Evolutionary conservation across 495 filamentous ascomycete species (phyloP), one percentile per base, ranked within the genome.

Genomic region (Paragyromitra xinjiangensis): DNA sequence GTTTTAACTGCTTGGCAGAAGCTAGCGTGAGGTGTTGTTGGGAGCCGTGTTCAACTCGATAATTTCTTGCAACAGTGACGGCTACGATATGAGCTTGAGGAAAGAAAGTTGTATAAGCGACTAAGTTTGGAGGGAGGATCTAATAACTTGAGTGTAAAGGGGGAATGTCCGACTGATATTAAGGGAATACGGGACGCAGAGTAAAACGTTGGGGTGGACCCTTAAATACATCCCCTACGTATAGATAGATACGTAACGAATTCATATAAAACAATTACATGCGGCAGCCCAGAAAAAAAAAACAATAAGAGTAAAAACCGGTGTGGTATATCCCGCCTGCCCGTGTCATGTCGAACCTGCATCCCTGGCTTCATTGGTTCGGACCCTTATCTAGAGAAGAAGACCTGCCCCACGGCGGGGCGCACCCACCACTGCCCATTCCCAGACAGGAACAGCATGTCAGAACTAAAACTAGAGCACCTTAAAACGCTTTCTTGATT

Each of bases 331-430:
- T 69, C 42, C 42, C 34, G 58, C 55, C 51, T 69, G 63, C 48
- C 65, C 56, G 56, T 62, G 64, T 62, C 53, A 68, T 69, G 55
- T 62, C 45, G 29, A 62, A 64, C 63, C 55, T 61, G 64, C 71
- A 73, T 51, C 44, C 63, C 71, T 73, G 40, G 51, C 40, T 55
- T 53, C 12, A 22, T 72, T 58, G 64, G 42, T 74, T 55, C 71
- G 34, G 39, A 26, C 48, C 48, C 73, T 76, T 71, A 76, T 76
- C 73, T 71, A 40, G 66, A 37, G 45, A 62, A 34, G 45, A 40
- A 76, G 48, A 56, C 48, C n/a, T 76, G 70, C 73, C 68, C 68
- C 68, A 72, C 68, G 69, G 74, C 50, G 69, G 74, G 74, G 74
- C 68, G 61, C 65, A 44, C 12, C n/a, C 37, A 37, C 29, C 64